Percentiles rank a stretch among this genome's conserved stretches.
These are phyloP conservation scores for Ustilago hordei DNA, from an alignment of 1,284 basidiomycete genomes.

Conservation along the genomic window DNA sequence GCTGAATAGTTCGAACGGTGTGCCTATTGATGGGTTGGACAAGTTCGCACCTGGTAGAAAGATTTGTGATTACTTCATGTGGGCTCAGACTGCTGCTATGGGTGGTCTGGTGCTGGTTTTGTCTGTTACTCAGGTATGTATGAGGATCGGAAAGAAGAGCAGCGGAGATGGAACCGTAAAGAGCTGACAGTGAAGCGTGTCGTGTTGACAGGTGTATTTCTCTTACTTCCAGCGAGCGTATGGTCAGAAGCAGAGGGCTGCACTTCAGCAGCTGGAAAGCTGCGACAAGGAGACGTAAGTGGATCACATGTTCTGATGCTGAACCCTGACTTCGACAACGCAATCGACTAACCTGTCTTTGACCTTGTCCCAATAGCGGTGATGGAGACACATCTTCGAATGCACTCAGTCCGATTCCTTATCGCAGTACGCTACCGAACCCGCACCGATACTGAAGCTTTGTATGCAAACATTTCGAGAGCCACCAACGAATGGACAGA, in stretches of 20 bases:
- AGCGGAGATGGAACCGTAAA: neutral
- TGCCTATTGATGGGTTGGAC: conserved; percentile 24
- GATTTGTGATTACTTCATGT: conserved; percentile 52
- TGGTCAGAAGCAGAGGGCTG: conserved; percentile 48
- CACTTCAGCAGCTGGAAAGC: conserved; percentile 18
- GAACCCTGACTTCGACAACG: neutral
- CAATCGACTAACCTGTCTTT: neutral
- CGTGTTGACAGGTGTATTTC: conserved; percentile 38
- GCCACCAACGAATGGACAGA: neutral
- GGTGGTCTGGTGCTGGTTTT: conserved; percentile 36
- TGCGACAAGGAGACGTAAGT: conserved; percentile 32
- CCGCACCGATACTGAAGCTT: neutral
- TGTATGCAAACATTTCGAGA: neutral
- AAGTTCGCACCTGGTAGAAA: conserved; percentile 31
- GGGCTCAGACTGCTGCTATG: conserved; percentile 50
- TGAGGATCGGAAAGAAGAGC: neutral
- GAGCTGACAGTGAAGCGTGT: neutral
- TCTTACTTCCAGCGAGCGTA: conserved; percentile 50
- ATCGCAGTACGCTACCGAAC: conserved; percentile 16
- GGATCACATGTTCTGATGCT: neutral
- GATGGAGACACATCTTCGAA: conserved; percentile 37
- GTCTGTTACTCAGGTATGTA: conserved; percentile 45
- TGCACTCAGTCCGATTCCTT: conserved; percentile 14
- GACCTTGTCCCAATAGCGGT: conserved; percentile 4
- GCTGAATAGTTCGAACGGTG: conserved; percentile 26